These are phyloP conservation scores for Aphanocladium album DNA, from an alignment of 2,329 filamentous ascomycete genomes.

Conservation along the genomic window DNA sequence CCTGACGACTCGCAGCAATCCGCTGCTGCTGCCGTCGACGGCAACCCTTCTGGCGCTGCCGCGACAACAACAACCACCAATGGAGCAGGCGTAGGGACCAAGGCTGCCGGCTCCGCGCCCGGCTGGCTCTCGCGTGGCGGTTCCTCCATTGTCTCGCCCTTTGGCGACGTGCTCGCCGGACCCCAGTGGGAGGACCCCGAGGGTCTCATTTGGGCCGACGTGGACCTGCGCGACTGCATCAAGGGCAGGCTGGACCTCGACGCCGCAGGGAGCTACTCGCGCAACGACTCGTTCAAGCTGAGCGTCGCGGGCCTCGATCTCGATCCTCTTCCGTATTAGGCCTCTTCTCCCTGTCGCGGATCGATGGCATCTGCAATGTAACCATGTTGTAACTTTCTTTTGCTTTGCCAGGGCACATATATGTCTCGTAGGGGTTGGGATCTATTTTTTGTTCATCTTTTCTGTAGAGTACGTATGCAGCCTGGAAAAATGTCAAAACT, in stretches of 20 bases:
- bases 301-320: constrained; percentile 55
- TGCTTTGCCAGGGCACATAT: too few relatives aligned
- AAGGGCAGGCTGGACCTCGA: constrained; percentile 78
- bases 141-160: constrained; percentile 73
- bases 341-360: neutral
- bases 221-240: constrained; percentile 85
- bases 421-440: too few relatives aligned
- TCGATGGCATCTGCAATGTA: neutral
- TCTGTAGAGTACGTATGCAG: too few relatives aligned
- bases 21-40: constrained; percentile 6
- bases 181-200: constrained; percentile 79
- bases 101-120: constrained; percentile 15
- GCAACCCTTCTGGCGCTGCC: neutral
- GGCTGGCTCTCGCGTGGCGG: constrained; percentile 63
- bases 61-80: neutral
- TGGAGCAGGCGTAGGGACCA: neutral
- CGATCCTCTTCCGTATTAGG: constrained; percentile 49
- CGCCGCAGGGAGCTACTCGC: constrained; percentile 78
- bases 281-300: constrained; percentile 60
- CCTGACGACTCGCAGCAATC: constrained; percentile 23
- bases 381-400: neutral
- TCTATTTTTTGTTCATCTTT: too few relatives aligned
- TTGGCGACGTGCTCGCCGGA: constrained; percentile 73
- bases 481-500: too few relatives aligned
- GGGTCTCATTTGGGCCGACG: constrained; percentile 63